Conservation (phyloP, 2,329 filamentous ascomycete genomes). For the Trichothecium sympodiale region DNA sequence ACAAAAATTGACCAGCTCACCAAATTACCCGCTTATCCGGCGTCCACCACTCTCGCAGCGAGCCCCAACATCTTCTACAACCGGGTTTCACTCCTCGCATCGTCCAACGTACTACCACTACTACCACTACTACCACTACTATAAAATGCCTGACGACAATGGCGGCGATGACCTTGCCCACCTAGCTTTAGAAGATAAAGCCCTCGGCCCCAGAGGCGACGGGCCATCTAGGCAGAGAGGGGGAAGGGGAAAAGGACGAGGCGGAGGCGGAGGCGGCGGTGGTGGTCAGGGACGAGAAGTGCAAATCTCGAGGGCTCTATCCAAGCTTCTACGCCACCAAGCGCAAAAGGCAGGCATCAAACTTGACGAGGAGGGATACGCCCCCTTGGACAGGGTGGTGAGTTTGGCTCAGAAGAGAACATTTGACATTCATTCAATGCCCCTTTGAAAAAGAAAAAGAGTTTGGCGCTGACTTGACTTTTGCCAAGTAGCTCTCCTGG, state of each 20-base stretch:
- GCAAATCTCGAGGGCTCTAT: slow-evolving; percentile 42
- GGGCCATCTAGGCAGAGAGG: slow-evolving; percentile 10
- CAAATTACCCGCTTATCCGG: too few relatives aligned
- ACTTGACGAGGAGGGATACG: slow-evolving; percentile 50
- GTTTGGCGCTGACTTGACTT: not conserved
- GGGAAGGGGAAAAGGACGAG: slow-evolving; percentile 17
- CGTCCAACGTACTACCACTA: too few relatives aligned
- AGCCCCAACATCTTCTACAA: too few relatives aligned
- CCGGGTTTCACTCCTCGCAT: too few relatives aligned
- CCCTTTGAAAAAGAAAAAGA: not conserved
- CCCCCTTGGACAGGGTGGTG: slow-evolving; percentile 46
- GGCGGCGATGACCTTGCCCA: not conserved
- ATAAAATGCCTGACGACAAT: too few relatives aligned
- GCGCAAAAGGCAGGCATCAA: slow-evolving; percentile 43
- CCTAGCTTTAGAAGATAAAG: slow-evolving; percentile 11
- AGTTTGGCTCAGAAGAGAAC: too few relatives aligned
- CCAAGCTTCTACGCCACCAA: slow-evolving; percentile 43
- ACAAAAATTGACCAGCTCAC: too few relatives aligned
- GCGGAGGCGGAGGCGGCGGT: slow-evolving; percentile 19
- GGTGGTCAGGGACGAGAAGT: slow-evolving; percentile 29
- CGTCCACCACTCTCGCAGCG: too few relatives aligned
- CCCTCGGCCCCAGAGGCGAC: slow-evolving; percentile 2
- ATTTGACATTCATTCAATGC: not conserved
- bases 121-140: too few relatives aligned
- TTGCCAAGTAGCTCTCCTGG: slow-evolving; percentile 34